These are phyloP conservation scores for Candida ipomoeae DNA, from an alignment of 805 yeast genomes.

Conservation along the genomic window DNA sequence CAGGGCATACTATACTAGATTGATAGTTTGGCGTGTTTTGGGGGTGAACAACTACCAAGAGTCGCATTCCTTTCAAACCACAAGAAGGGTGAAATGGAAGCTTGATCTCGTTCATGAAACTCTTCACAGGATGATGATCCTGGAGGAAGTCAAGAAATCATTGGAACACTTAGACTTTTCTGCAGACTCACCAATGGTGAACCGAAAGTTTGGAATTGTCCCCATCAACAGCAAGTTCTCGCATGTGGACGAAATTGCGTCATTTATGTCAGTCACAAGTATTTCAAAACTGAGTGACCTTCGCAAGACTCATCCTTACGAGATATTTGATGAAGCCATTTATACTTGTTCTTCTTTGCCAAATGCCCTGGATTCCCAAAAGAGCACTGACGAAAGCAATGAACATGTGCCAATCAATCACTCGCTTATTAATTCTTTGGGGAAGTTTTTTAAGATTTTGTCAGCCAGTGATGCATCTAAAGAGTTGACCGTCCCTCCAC, in stretches of 20 bases:
- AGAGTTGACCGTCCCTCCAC: constrained; percentile 9
- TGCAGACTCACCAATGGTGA: constrained; percentile 41
- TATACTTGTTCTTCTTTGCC: constrained; percentile 35
- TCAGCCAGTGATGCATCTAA: constrained; percentile 28
- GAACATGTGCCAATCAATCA: constrained; percentile 24
- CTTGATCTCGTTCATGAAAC: constrained; percentile 24
- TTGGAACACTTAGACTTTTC: constrained; percentile 20
- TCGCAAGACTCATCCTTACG: constrained; percentile 55
- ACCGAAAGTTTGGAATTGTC: constrained; percentile 45
- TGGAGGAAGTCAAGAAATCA: neutral
- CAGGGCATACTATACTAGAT: constrained; percentile 61
- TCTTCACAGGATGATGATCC: constrained; percentile 6
- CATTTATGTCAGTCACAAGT: constrained; percentile 16
- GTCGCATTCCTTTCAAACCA: constrained; percentile 28
- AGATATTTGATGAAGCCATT: constrained; percentile 62
- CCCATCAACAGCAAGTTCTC: constrained; percentile 28
- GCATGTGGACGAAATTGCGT: constrained; percentile 10
- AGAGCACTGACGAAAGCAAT: neutral
- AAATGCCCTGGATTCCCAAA: constrained; percentile 8
- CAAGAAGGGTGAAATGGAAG: constrained; percentile 28
- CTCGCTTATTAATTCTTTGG: constrained; percentile 33
- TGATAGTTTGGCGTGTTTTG: constrained; percentile 63
- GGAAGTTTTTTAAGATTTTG: constrained; percentile 31
- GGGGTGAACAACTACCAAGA: constrained; percentile 39
- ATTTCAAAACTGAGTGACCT: constrained; percentile 29